Evolutionary conservation across 1,139 yeast genomes (phyloP).

Genomic region (Magnusiomyces paraingens): DNA sequence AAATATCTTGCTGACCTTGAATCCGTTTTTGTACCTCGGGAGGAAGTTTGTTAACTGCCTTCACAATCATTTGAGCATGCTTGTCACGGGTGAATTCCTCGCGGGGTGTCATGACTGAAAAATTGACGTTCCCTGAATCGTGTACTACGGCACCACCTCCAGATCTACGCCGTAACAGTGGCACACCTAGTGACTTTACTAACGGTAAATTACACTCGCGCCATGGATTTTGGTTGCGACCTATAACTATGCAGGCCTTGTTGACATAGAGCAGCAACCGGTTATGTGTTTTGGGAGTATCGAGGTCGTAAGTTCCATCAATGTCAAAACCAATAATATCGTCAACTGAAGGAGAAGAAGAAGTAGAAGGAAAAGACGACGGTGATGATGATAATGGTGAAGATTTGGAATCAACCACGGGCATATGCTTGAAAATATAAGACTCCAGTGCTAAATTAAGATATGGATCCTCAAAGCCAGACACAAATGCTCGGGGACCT

Average conservation of each 20-base stretch:
- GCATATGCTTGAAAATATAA: conserved; percentile 61
- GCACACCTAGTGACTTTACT: conserved; percentile 50
- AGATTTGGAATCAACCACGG: conserved; percentile 28
- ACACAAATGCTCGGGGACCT: conserved; percentile 31
- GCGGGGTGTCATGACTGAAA: conserved; percentile 70
- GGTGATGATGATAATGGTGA: no score
- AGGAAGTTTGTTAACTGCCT: conserved; percentile 41
- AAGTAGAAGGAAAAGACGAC: no score
- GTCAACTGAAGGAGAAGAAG: no score
- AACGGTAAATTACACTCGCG: conserved; percentile 66
- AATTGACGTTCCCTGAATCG: conserved; percentile 86
- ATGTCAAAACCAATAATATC: no score
- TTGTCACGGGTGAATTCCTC: conserved; percentile 56
- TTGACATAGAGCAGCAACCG: conserved; percentile 70
- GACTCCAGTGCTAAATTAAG: conserved; percentile 79
- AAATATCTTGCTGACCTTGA: not conserved
- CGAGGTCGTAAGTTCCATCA: no score
- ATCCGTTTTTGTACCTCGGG: conserved; percentile 4
- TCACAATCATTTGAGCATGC: conserved; percentile 51
- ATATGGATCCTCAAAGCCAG: conserved; percentile 58
- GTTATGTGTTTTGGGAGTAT: conserved; percentile 30
- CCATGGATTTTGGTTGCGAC: conserved; percentile 96
- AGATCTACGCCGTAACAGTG: conserved; percentile 68
- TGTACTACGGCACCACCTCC: conserved; percentile 99
- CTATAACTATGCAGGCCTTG: conserved; percentile 83